Conservation (phyloP, 495 filamentous ascomycete species). For the Glarea lozoyensis region DNA sequence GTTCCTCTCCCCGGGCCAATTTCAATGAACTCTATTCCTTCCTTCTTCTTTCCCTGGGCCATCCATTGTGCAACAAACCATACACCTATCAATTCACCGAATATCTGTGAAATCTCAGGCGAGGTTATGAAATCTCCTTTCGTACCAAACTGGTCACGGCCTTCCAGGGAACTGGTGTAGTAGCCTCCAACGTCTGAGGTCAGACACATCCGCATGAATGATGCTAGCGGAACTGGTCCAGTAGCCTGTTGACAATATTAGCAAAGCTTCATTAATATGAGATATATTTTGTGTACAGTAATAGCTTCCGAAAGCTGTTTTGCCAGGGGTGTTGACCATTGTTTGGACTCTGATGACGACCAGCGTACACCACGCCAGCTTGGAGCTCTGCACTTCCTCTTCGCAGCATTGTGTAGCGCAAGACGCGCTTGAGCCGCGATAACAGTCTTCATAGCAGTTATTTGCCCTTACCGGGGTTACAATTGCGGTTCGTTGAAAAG, state of each 20-base stretch:
- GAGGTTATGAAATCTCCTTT: slow-evolving; percentile 95
- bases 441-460: slow-evolving; percentile 16
- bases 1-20: slow-evolving; percentile 92
- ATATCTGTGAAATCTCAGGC: slow-evolving; percentile 94
- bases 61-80: slow-evolving; percentile 98
- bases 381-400: slow-evolving; percentile 5
- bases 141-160: slow-evolving; percentile 74
- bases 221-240: slow-evolving; percentile 82
- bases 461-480: slow-evolving; percentile 7
- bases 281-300: slow-evolving; percentile 42
- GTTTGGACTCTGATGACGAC: slow-evolving; percentile 23
- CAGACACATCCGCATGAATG: slow-evolving; percentile 97
- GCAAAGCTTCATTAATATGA: background rate
- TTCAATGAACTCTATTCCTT: slow-evolving; percentile 79
- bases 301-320: slow-evolving; percentile 78
- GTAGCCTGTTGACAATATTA: slow-evolving; percentile 44
- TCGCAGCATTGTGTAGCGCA: slow-evolving; percentile 9
- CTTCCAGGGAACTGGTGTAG: slow-evolving; percentile 66
- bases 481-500: slow-evolving; percentile 1
- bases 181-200: slow-evolving; percentile 88
- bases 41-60: slow-evolving; percentile 59
- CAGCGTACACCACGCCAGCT: slow-evolving; percentile 11
- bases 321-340: slow-evolving; percentile 87
- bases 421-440: slow-evolving; percentile 12
- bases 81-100: slow-evolving; percentile 87